Evolutionary conservation across 2,329 filamentous ascomycete genomes (phyloP).

Genomic region (Fusarium fracticaudum): DNA sequence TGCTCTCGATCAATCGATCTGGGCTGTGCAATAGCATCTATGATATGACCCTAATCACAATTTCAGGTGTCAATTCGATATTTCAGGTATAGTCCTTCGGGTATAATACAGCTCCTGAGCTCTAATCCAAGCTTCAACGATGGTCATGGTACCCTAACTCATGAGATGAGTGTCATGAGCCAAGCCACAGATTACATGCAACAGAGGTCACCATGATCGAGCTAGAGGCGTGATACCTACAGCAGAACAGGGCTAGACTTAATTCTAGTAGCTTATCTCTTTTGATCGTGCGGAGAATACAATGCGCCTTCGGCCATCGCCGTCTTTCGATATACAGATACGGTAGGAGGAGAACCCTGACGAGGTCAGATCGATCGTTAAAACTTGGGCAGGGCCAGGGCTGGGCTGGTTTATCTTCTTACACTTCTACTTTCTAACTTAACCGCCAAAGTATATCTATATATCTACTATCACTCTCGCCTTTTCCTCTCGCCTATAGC

Average conservation of each 20-base stretch:
- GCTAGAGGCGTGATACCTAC: slow-evolving; percentile 39
- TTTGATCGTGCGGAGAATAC: slow-evolving; percentile 35
- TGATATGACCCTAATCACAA: background rate
- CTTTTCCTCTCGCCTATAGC: background rate
- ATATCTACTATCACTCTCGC: background rate
- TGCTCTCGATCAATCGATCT: slow-evolving; percentile 7
- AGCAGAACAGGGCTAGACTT: slow-evolving; percentile 28
- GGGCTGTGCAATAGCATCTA: slow-evolving; percentile 2
- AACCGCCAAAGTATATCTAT: background rate
- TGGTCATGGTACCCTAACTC: slow-evolving; percentile 15
- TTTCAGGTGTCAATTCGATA: background rate
- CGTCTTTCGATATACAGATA: slow-evolving; percentile 32
- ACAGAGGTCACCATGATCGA: slow-evolving; percentile 24
- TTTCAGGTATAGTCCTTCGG: background rate
- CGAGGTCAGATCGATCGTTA: slow-evolving; percentile 29
- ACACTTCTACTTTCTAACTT: background rate
- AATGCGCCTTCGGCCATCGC: slow-evolving; percentile 23
- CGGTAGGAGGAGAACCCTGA: slow-evolving; percentile 34
- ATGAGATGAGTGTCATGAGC: slow-evolving; percentile 20
- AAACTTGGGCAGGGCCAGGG: slow-evolving; percentile 25
- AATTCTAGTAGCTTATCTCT: slow-evolving; percentile 38
- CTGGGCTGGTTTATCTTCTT: slow-evolving; percentile 17
- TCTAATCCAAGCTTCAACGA: background rate
- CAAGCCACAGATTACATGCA: slow-evolving; percentile 31
- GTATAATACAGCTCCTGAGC: background rate